Base-by-base conservation (phyloP, 2,329 filamentous ascomycete species). In the Phialophora chinensis region DNA sequence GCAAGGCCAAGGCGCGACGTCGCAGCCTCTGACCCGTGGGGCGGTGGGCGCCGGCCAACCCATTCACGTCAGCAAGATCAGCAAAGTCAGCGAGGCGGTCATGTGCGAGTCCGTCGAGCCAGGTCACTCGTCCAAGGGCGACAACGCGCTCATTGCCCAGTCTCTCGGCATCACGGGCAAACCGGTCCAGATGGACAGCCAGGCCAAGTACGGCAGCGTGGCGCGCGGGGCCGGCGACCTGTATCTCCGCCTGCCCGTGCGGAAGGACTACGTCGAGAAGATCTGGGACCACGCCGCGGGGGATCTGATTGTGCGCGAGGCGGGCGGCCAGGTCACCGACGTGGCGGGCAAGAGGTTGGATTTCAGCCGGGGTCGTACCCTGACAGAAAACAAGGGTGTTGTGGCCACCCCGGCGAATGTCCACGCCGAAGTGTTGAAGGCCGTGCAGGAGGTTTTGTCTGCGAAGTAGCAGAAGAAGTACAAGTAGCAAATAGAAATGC, bases 221-320 rank as follows among this genome's bases (percentile, higher is more conserved):
- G 95, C 95, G 42, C 86, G 95, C 69, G 95, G 95, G 54, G 93
- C 93, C 4, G 95, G 93, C 58, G 95, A 99, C 76, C 89, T 99
- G 71, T 99, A 99, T 81, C 86, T 99, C 65, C 87, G 96, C 62
- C 82, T 99, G 66, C 95, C 95, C 3, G 90, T 92, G 31, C 91
- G 87, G 77, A 90, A 90, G 73, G 89, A 90, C 62, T 99, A 99
- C 81, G 88, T 96, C 78, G 95, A 99, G 85, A 99, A 99, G 87
- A 99, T 99, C 73, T 99, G 95, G 95, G 95, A 99, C 77, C 95
- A 99, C 78, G 95, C 95, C 20, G 95, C 94, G 12, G 95, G 95
- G 49, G 93, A 97, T 74, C 81, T 99, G 66, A 93, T 99, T 72
- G 95, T 98, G 49, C 86, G 93, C 65, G 96, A 99, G 81, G 93